These are phyloP conservation scores for Phoenix roebelenii DNA, from an alignment of 176 grass and related monocot species.

Conservation along the genomic window DNA sequence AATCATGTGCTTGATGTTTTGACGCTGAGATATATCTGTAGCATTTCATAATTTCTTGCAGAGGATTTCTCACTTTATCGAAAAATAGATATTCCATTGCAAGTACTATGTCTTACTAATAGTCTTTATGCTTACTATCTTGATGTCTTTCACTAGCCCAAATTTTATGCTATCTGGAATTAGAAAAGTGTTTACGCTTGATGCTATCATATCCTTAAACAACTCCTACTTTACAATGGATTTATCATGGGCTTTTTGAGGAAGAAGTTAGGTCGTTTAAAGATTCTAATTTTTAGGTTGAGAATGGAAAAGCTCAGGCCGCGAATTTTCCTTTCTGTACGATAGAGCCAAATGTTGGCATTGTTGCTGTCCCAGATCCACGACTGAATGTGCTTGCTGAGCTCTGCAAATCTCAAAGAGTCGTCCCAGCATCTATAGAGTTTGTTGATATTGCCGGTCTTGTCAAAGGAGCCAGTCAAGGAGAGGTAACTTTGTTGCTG, in stretches of 20 bases:
- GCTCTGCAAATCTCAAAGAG: constrained; percentile 79
- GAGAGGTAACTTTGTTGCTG: constrained; percentile 46
- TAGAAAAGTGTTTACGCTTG: too few relatives aligned
- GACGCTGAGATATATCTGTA: constrained; percentile 3
- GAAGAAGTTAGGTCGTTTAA: too few relatives aligned
- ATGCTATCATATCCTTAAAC: too few relatives aligned
- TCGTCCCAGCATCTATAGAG: constrained; percentile 70
- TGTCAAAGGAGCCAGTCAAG: constrained; percentile 97
- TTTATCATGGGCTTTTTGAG: too few relatives aligned
- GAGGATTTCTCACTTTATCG: too few relatives aligned
- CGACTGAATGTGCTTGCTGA: constrained; percentile 67
- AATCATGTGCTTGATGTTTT: constrained; percentile 36
- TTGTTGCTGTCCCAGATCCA: constrained; percentile 73
- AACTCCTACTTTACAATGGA: too few relatives aligned
- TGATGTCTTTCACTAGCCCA: too few relatives aligned
- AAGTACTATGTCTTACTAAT: too few relatives aligned
- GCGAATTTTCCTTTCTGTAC: constrained; percentile 96
- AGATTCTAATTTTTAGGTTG: constrained; percentile 41
- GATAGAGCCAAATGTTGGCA: constrained; percentile 81
- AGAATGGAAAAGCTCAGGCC: constrained; percentile 94
- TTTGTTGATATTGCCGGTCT: constrained; percentile 98
- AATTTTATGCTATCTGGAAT: too few relatives aligned
- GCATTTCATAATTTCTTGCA: too few relatives aligned
- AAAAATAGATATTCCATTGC: too few relatives aligned
- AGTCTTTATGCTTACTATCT: too few relatives aligned